Conservation (phyloP, 2,329 filamentous ascomycete species). For the Aspergillus phoenicis region DNA sequence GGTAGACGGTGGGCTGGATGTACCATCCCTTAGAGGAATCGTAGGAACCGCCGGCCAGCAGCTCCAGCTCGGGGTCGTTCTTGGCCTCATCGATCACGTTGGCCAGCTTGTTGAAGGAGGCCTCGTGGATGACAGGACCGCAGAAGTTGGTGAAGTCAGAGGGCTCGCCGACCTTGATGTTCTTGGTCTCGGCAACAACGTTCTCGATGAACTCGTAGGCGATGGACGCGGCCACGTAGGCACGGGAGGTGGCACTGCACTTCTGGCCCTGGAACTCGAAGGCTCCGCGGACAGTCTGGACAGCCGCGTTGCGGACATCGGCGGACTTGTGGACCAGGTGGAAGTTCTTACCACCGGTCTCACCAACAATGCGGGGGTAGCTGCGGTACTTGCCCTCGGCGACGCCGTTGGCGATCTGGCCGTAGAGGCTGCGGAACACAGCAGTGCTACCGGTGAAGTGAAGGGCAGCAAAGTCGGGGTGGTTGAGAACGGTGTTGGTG, state of each 20-base stretch:
- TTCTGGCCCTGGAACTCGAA: conserved; percentile 94
- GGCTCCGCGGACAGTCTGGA: conserved; percentile 81
- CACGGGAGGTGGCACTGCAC: conserved; percentile 80
- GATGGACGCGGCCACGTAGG: conserved; percentile 74
- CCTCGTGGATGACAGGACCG: conserved; percentile 82
- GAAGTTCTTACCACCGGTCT: conserved; percentile 94
- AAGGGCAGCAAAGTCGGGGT: conserved; percentile 82
- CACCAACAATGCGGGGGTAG: conserved; percentile 86
- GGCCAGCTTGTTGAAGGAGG: conserved; percentile 77
- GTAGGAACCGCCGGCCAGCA: conserved; percentile 75
- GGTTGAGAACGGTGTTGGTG: conserved; percentile 73
- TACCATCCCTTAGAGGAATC: conserved; percentile 79
- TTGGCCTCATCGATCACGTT: conserved; percentile 79
- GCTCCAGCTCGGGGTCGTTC: conserved; percentile 69
- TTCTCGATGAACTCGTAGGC: conserved; percentile 72
- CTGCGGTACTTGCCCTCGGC: conserved; percentile 78
- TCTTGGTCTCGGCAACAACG: conserved; percentile 68
- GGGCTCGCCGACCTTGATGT: conserved; percentile 71
- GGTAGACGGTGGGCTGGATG: conserved; percentile 81
- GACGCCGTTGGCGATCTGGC: conserved; percentile 78
- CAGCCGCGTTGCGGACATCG: conserved; percentile 74
- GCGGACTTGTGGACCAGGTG: conserved; percentile 78
- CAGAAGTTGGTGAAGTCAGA: conserved; percentile 76
- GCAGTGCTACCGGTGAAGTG: conserved; percentile 94
- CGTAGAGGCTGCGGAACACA: conserved; percentile 87